Percentiles rank a stretch among this genome's conserved stretches.
phyloP scores from a whole-genome alignment of 257 asterid genomes.

The Plantago ovata region DNA sequence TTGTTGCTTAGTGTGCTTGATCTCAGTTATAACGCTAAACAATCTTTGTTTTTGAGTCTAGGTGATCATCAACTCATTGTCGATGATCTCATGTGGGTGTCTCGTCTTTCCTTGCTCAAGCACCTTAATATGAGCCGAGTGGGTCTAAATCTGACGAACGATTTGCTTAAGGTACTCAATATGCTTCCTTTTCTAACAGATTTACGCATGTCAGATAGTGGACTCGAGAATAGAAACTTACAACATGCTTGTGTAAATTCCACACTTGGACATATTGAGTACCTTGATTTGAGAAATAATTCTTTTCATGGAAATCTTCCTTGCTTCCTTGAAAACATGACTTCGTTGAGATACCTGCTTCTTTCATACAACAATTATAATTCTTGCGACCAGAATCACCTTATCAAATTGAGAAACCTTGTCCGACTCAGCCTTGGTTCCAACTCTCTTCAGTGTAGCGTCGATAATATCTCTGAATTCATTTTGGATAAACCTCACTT shows the following conservation, averaged over 20 bases:
- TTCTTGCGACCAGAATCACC: too few relatives aligned
- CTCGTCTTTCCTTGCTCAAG: constrained; percentile 1
- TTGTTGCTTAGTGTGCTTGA: neutral
- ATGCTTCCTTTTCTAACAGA: neutral
- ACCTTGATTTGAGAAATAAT: neutral
- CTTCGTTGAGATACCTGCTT: too few relatives aligned
- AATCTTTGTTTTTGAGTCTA: too few relatives aligned
- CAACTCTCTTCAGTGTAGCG: too few relatives aligned
- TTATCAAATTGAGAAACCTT: too few relatives aligned
- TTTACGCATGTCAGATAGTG: neutral
- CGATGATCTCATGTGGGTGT: constrained; percentile 8
- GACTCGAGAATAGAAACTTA: neutral
- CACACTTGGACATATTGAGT: neutral
- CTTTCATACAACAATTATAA: too few relatives aligned
- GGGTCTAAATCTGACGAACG: neutral
- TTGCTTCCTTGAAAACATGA: too few relatives aligned
- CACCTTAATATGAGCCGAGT: neutral
- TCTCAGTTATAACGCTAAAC: neutral
- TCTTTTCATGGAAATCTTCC: neutral
- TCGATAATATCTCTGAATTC: too few relatives aligned
- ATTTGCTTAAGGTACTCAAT: constrained; percentile 4
- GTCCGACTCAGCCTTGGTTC: too few relatives aligned
- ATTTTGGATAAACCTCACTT: too few relatives aligned
- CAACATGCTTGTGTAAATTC: constrained; percentile 2
- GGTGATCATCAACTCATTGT: neutral